Evolutionary conservation across 148 eudicot genomes (phyloP).

Genomic region (Chenopodium suecicum): DNA sequence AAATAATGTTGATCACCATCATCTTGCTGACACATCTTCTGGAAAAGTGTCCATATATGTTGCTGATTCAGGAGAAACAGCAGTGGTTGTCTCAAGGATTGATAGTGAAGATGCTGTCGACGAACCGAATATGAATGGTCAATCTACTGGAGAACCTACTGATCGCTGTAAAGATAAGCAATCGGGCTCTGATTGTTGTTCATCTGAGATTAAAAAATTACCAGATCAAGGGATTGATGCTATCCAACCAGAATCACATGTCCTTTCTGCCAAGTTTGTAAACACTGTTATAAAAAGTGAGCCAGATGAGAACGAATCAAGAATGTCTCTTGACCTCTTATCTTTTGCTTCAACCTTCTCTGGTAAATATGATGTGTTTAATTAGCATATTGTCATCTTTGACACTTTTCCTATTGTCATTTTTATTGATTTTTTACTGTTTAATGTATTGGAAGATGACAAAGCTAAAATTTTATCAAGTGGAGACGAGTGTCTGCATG

Average conservation of each 20-base stretch:
- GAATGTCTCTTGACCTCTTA: constrained; percentile 30
- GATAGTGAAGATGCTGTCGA: constrained; percentile 38
- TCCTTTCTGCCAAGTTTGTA: constrained; percentile 28
- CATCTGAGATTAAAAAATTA: constrained; percentile 28
- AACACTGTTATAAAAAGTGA: constrained; percentile 26
- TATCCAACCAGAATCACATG: constrained; percentile 23
- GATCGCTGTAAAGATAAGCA: constrained; percentile 28
- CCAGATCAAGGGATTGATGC: constrained; percentile 22
- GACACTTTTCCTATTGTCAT: constrained; percentile 17
- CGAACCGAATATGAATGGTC: constrained; percentile 28
- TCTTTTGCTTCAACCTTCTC: constrained; percentile 33
- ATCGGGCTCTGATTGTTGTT: constrained; percentile 28
- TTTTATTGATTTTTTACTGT: constrained; percentile 21
- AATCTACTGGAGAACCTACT: constrained; percentile 24
- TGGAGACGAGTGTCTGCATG: constrained; percentile 32
- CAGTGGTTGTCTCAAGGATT: constrained; percentile 80
- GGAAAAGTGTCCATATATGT: constrained; percentile 73
- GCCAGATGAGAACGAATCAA: constrained; percentile 35
- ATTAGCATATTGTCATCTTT: not conserved
- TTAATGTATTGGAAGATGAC: constrained; percentile 28
- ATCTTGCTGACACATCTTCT: constrained; percentile 44
- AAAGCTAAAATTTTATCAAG: constrained; percentile 26
- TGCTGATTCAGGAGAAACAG: constrained; percentile 98
- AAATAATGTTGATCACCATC: constrained; percentile 27
- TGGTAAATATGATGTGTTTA: constrained; percentile 27